phyloP scores from a whole-genome alignment of 805 yeast species.

The Yamadazyma tumulicola region DNA sequence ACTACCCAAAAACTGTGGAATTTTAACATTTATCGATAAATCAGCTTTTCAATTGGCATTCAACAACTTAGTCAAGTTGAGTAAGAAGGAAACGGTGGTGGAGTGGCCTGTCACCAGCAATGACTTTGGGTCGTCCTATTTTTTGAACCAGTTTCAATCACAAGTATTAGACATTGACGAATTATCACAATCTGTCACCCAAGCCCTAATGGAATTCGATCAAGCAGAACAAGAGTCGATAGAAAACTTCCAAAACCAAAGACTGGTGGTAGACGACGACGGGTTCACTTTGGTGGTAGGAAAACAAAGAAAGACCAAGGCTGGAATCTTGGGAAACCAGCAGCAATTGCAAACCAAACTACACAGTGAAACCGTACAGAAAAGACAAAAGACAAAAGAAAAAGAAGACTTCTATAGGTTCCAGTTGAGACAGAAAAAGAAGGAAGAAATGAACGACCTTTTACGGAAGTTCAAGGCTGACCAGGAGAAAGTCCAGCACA shows the following conservation, averaged over 20 bases:
- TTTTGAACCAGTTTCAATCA: slow-evolving; percentile 31
- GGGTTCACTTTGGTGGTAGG: slow-evolving; percentile 92
- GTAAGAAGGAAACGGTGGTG: slow-evolving; percentile 19
- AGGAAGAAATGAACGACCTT: slow-evolving; percentile 85
- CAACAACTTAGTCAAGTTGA: slow-evolving; percentile 53
- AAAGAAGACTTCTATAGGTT: slow-evolving; percentile 92
- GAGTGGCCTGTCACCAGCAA: slow-evolving; percentile 37
- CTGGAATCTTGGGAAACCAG: slow-evolving; percentile 61
- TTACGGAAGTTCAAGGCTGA: slow-evolving; percentile 83
- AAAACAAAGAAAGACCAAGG: slow-evolving; percentile 75
- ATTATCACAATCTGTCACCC: slow-evolving; percentile 55
- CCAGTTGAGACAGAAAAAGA: slow-evolving; percentile 92
- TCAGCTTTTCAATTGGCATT: slow-evolving; percentile 63
- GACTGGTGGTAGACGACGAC: slow-evolving; percentile 78
- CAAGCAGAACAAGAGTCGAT: slow-evolving; percentile 61
- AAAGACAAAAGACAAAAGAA: slow-evolving; percentile 66
- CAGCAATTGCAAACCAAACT: slow-evolving; percentile 33
- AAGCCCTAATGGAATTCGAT: slow-evolving; percentile 64
- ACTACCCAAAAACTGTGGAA: slow-evolving; percentile 71
- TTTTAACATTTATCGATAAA: slow-evolving; percentile 72
- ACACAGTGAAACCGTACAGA: slow-evolving; percentile 34
- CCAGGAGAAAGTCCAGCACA: slow-evolving; percentile 74
- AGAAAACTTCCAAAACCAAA: slow-evolving; percentile 52
- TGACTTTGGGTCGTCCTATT: slow-evolving; percentile 37
- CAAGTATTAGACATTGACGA: slow-evolving; percentile 46